phyloP scores from a whole-genome alignment of 768 basidiomycete genomes.

The Hemileccinum rubropunctum region DNA sequence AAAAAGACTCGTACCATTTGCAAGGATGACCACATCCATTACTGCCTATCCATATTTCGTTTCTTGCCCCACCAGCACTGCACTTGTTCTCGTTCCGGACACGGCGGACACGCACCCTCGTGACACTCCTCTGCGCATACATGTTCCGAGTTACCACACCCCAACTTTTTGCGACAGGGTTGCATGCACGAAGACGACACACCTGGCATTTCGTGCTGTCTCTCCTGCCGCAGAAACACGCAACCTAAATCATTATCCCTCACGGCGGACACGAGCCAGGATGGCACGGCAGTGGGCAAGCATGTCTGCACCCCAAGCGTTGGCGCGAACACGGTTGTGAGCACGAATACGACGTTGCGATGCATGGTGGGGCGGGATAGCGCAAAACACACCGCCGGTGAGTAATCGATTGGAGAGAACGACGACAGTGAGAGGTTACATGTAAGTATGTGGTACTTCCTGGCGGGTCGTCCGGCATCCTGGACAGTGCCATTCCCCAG shows the following conservation, averaged over 20 bases:
- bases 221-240: constrained; percentile 75
- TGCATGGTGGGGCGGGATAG: constrained; percentile 69
- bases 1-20: constrained; percentile 44
- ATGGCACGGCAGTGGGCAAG: constrained; percentile 85
- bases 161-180: constrained; percentile 44
- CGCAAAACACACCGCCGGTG: constrained; percentile 24
- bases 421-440: constrained; percentile 34
- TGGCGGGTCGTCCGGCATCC: constrained; percentile 85
- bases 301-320: constrained; percentile 65
- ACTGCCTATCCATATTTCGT: constrained; percentile 56
- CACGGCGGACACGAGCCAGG: constrained; percentile 98
- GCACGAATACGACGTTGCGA: constrained; percentile 77
- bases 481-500: constrained; percentile 90
- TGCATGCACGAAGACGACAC: constrained; percentile 35
- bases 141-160: constrained; percentile 67
- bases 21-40: constrained; percentile 63
- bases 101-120: constrained; percentile 66
- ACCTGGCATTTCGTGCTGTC: constrained; percentile 42
- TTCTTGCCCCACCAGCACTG: constrained; percentile 83
- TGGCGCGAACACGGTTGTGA: constrained; percentile 62
- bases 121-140: constrained; percentile 71
- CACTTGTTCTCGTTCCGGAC: constrained; percentile 50
- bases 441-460: constrained; percentile 61
- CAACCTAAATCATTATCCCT: constrained; percentile 67
- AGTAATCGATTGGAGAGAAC: no score